Percentiles rank a stretch among this genome's conserved stretches.
Conservation (phyloP, 257 asterid genomes). For the Ocimum tenuiflorum region DNA sequence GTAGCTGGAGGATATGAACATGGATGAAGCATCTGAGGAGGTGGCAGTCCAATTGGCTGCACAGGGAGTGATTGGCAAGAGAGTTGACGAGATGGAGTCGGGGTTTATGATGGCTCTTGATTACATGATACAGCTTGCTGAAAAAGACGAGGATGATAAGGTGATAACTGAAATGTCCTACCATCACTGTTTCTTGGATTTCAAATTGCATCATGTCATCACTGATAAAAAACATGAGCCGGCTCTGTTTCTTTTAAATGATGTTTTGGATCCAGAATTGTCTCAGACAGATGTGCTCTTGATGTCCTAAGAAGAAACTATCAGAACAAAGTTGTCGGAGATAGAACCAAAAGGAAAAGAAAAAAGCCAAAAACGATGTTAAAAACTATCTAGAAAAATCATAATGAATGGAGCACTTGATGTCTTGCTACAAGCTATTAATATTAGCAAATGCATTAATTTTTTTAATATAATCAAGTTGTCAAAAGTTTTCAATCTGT, state of each 20-base stretch:
- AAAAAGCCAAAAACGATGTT: too few species aligned
- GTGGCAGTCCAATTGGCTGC: conserved; percentile 88
- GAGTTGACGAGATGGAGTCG: conserved; percentile 95
- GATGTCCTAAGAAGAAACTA: not conserved
- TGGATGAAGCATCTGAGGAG: conserved; percentile 88
- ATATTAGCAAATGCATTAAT: too few species aligned
- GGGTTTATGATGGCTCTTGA: conserved; percentile 95
- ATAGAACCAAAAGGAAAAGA: too few species aligned
- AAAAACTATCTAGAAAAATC: too few species aligned
- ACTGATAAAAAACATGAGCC: not conserved
- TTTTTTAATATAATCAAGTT: too few species aligned
- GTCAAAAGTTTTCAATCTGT: too few species aligned
- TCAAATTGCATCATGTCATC: not conserved
- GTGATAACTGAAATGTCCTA: conserved; percentile 21
- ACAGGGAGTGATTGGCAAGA: conserved; percentile 96
- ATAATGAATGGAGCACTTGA: not conserved
- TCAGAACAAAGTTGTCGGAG: not conserved
- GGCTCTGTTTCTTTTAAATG: not conserved
- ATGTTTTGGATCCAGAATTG: not conserved
- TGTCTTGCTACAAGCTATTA: not conserved
- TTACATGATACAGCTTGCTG: conserved; percentile 92
- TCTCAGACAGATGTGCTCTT: not conserved
- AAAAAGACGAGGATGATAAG: conserved; percentile 76
- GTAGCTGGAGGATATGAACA: conserved; percentile 89
- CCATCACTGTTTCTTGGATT: not conserved